Evolutionary conservation across 75 land plant species (phyloP).

Genomic region (Larix kaempferi): DNA sequence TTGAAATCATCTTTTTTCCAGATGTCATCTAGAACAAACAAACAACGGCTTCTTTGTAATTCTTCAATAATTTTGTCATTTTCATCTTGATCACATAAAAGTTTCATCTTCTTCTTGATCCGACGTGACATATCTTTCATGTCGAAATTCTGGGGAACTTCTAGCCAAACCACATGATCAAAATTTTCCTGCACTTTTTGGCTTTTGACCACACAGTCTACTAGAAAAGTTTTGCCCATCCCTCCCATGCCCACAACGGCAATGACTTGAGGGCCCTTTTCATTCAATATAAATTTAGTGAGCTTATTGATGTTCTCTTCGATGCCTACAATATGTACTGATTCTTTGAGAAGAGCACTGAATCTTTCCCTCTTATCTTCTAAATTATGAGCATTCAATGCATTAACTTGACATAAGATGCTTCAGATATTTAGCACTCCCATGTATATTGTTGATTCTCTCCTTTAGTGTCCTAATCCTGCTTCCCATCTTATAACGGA

Average conservation of each 20-base stretch:
- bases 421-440: too few relatives aligned
- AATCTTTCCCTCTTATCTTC: too few relatives aligned
- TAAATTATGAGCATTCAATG: too few relatives aligned
- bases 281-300: too few relatives aligned
- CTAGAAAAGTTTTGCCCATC: slow-evolving; percentile 35
- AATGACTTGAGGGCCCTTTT: too few relatives aligned
- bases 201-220: slow-evolving; percentile 19
- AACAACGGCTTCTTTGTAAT: slow-evolving; percentile 9
- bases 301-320: too few relatives aligned
- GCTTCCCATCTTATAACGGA: too few relatives aligned
- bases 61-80: neutral
- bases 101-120: slow-evolving; percentile 1
- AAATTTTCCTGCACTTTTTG: slow-evolving; percentile 8
- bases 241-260: slow-evolving; percentile 40
- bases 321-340: too few relatives aligned
- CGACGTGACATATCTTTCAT: slow-evolving; percentile 6
- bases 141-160: slow-evolving; percentile 34
- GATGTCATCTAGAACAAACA: slow-evolving; percentile 41
- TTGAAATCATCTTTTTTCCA: slow-evolving; percentile 21
- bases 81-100: neutral
- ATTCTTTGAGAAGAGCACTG: too few relatives aligned
- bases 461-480: too few relatives aligned
- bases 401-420: too few relatives aligned
- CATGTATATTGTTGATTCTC: too few relatives aligned
- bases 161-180: slow-evolving; percentile 20